A percentile compares a stretch with the other conserved stretches of the same genome.
Evolutionary conservation across 78 protist genomes (phyloP).

Genomic region (Dictyostelium purpureum): DNA sequence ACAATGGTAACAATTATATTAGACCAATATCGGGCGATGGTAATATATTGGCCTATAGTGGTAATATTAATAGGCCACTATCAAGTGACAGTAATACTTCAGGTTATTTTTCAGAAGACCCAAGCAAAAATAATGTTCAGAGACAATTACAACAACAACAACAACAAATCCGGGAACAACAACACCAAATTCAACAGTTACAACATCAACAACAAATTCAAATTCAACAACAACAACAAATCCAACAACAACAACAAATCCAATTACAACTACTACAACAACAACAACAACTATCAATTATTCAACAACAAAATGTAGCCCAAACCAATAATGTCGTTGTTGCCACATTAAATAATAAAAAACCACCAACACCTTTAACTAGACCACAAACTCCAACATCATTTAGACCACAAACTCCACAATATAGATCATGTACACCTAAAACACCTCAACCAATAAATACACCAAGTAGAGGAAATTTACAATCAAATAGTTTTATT

Average conservation of each 20-base stretch:
- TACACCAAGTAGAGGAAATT: not conserved
- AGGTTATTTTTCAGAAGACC: too few species aligned
- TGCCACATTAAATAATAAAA: not conserved
- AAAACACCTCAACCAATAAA: not conserved
- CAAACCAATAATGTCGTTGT: not conserved
- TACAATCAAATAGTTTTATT: not conserved
- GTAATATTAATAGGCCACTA: too few species aligned
- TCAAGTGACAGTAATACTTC: too few species aligned
- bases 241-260: constrained; percentile 13
- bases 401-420: constrained; percentile 38
- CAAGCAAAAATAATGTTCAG: not conserved
- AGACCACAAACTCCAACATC: constrained; percentile 9
- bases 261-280: not conserved
- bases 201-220: constrained; percentile 33
- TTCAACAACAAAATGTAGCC: not conserved
- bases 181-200: not conserved
- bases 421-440: constrained; percentile 2
- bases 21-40: too few species aligned
- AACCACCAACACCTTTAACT: not conserved
- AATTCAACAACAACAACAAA: constrained; percentile 22
- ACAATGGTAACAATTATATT: not conserved
- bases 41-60: too few species aligned
- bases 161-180: constrained; percentile 23
- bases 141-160: constrained; percentile 19
- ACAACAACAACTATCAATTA: not conserved